Base-by-base conservation (phyloP, 768 basidiomycete species). In the Coprinellus aureogranulatus region DNA sequence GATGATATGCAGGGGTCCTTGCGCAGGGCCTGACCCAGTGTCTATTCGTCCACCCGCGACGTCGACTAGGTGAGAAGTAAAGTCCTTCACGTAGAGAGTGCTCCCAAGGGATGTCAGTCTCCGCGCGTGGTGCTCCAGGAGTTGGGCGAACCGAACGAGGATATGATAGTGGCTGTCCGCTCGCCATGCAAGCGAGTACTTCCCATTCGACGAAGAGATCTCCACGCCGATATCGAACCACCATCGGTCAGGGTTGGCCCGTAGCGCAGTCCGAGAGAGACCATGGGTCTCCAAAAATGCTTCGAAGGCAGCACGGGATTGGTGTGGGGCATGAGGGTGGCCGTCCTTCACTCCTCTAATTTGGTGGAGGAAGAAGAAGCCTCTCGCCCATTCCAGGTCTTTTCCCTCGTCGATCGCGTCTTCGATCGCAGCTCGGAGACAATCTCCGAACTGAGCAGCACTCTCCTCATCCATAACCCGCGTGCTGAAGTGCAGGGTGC, bases 221-320 rank as follows among this genome's bases (percentile, higher is more conserved):
- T 74, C 66, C 0, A 69, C 2, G 8, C 71, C 72, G 0, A 72
- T 66, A 34, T 75, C 72, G 46, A 74, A 44, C 46, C 58, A 75
- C 68, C 70, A 73, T 30, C 20, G 14, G 18, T 40, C 48, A 22
- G 9, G 40, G 14, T 41, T 5, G 22, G 4, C 26, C 9, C 16
- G 8, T 10, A 41, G 6, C 2, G n/a, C 23, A 4, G 27, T 25
- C 6, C 3, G 39, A 10, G 53, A 28, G 14, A 54, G n/a, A 11
- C 22, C 10, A 22, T 41, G 18, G 3, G 8, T 14, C 25, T 16
- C 4, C 18, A 57, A 3, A 39, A 57, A 57, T 3, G 20, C 30
- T 4, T 25, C 10, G 16, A 57, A 47, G 2, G 31, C 34, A n/a
- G 11, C 1, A 3, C 10, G 3, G 40, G 47, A 30, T 10, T 31